Base-by-base conservation (phyloP, 2,329 filamentous ascomycete species). In the Verruconis gallopava region DNA sequence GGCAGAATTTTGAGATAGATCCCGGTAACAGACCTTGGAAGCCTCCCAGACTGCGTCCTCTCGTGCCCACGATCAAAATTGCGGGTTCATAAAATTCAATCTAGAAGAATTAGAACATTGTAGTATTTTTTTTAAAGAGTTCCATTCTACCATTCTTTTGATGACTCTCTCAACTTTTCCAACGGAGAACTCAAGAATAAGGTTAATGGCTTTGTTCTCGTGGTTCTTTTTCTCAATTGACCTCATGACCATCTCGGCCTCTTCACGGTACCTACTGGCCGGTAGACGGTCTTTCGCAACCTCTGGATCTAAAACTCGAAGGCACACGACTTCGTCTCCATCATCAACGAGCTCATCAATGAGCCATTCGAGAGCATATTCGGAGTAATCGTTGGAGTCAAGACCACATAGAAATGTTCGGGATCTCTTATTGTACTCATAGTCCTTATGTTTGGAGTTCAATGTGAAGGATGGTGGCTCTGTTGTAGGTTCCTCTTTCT, bases 261-360 rank as follows among this genome's bases (percentile, higher is more conserved):
- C 82, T 15, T 77, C 71, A 32, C 80, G 76, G 60, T 94, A 93
- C 40, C 73, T 71, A 40, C 75, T 79, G 43, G 78, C 73, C 48
- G 81, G 74, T 12, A 77, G 68, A 25, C 70, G 68, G 30, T 74
- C 73, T 47, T 81, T 73, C 40, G 80, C 81, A 40, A 78, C 73
- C 48, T 89, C 83, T 55, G 84, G 88, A 55, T 94, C 86, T 34
- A 93, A 74, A 2, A 93, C 88, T 40, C 85, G 74, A 38, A 95
- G 73, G 60, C 88, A 95, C 5, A 95, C 82, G 44, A 95, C 80
- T 61, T 94, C 85, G 56, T 95, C 88, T 14, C 88, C 86, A 54
- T 94, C 88, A 53, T 94, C 86, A 32, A 94, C 85, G 43, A 94
- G 71, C 62, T 93, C 85, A 53, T 93, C 85, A 30, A 95, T 75